Base-by-base conservation (phyloP, 2,329 filamentous ascomycete species). In the Trichoderma sp. region DNA sequence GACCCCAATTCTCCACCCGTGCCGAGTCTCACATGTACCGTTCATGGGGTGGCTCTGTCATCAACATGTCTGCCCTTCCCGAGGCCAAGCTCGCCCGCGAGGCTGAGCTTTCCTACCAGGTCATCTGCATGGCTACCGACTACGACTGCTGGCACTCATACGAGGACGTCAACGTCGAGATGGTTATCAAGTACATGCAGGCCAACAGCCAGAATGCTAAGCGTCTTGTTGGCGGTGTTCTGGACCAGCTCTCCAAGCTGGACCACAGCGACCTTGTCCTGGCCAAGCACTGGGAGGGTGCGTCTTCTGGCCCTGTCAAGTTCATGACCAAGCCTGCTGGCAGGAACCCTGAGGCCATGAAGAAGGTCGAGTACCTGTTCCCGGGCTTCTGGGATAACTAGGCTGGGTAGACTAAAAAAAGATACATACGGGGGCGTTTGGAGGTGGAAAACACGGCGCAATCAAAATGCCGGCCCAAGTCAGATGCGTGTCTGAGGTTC, bases 121-220 rank as follows among this genome's bases (percentile, higher is more conserved):
- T 98, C 89, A 97, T 99, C 79, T 97, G 95, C 87, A 99, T 99
- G 96, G 93, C 94, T 39, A 99, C 96, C 32, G 96, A 99, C 85
- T 99, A 99, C 82, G 96, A 99, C 86, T 98, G 95, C 89, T 99
- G 96, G 96, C 92, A 95, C 80, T 90, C 88, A 24, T 88, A 88
- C 63, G 92, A 90, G 72, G 93, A 93, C 75, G 96, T 99, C 74
- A 95, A 94, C 74, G 96, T 99, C 26, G 93, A 95, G 82, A 97
- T 98, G 93, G 96, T 99, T 71, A 93, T 97, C 90, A 92, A 90
- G 73, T 93, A 97, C 83, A 99, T 99, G 96, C 92, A 92, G 80
- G 92, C 94, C 76, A 99, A 99, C 83, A 88, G 93, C 67, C 87
- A 91, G 79, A 99, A 98, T 79, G 96, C 96, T 39, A 91, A 92